Conservation (phyloP, 2,329 filamentous ascomycete species). For the Trichophyton benhamiae region DNA sequence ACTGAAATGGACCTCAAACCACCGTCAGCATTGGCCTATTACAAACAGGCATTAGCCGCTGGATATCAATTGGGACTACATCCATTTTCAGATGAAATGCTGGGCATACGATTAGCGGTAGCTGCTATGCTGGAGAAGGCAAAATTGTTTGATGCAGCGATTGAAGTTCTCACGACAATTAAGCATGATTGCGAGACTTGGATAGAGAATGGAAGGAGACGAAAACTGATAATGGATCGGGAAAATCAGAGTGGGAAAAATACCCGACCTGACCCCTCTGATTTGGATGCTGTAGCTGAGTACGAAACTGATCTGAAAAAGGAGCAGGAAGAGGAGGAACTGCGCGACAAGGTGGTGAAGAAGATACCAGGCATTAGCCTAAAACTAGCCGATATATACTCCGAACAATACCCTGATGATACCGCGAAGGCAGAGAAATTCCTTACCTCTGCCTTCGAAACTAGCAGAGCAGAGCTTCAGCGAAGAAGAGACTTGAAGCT, state of each 20-base stretch:
- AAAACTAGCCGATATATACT: constrained; percentile 76
- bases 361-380: constrained; percentile 65
- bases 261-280: constrained; percentile 2
- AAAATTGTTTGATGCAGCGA: constrained; percentile 55
- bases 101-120: constrained; percentile 77
- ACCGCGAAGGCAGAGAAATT: constrained; percentile 60
- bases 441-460: constrained; percentile 71
- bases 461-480: constrained; percentile 60
- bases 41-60: constrained; percentile 62
- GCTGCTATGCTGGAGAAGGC: constrained; percentile 69
- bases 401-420: constrained; percentile 61
- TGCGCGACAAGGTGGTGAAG: constrained; percentile 42
- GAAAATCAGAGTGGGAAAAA: constrained; percentile 10
- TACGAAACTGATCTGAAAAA: constrained; percentile 14
- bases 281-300: constrained; percentile 13
- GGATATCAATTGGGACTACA: constrained; percentile 67
- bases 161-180: constrained; percentile 67
- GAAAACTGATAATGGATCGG: constrained; percentile 14
- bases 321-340: constrained; percentile 26
- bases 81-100: constrained; percentile 77
- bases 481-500: constrained; percentile 55
- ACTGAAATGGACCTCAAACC: constrained; percentile 65
- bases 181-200: constrained; percentile 50
- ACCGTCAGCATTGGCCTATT: constrained; percentile 67
- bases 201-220: constrained; percentile 21